Evolutionary conservation across 2,329 filamentous ascomycete genomes (phyloP).

Genomic region (Colletotrichum australisinense): DNA sequence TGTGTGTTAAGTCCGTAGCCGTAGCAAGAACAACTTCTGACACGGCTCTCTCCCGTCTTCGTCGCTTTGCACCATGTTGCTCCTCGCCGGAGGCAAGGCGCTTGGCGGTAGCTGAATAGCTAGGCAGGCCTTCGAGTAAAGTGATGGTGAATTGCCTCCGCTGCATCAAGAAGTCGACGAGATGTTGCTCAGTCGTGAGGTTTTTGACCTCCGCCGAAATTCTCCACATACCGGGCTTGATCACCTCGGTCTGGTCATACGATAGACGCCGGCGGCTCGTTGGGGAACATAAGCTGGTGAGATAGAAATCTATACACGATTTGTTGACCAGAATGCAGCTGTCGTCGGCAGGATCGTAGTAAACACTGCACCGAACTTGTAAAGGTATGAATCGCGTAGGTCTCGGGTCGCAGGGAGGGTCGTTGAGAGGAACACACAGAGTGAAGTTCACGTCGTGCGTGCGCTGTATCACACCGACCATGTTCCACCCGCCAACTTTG

Average conservation of each 20-base stretch:
- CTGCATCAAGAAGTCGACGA: slow-evolving; percentile 1
- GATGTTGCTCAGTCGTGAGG: neutral
- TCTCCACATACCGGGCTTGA: neutral
- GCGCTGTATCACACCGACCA: slow-evolving; percentile 10
- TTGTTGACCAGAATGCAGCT: neutral
- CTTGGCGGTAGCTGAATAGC: neutral
- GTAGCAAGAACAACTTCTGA: neutral
- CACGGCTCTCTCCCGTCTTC: neutral
- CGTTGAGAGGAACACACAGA: slow-evolving; percentile 15
- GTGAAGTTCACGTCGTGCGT: slow-evolving; percentile 23
- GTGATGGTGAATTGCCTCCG: slow-evolving; percentile 2
- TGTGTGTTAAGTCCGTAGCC: neutral
- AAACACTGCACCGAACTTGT: slow-evolving; percentile 4
- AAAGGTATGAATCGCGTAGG: slow-evolving; percentile 8
- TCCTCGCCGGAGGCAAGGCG: neutral
- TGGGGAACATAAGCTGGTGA: neutral
- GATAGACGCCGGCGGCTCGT: neutral
- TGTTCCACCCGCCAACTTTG: slow-evolving; percentile 4
- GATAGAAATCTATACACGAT: neutral
- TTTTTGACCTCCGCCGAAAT: neutral
- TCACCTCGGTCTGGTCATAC: neutral
- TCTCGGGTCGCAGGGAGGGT: neutral
- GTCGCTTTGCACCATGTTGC: neutral
- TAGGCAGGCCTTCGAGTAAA: neutral
- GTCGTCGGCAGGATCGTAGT: slow-evolving; percentile 18